Evolutionary conservation across 148 eudicot genomes (phyloP).

Genomic region (Rhododendron simsii): DNA sequence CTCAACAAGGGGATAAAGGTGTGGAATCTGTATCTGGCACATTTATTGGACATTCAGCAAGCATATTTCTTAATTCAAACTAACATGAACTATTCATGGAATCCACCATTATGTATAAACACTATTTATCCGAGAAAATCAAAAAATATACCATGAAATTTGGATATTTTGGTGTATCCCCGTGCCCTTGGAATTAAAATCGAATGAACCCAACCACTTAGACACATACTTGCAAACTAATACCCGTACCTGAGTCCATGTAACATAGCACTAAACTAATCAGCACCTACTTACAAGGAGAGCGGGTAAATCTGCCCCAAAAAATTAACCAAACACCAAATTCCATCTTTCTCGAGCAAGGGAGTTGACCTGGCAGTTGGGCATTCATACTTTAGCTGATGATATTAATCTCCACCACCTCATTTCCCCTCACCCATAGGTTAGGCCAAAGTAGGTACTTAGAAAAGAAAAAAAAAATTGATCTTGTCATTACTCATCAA

Average conservation of each 20-base stretch:
- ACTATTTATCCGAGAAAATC: not conserved
- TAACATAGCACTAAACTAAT: not conserved
- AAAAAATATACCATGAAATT: not conserved
- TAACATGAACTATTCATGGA: not conserved
- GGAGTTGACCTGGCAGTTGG: not conserved
- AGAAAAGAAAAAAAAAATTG: not conserved
- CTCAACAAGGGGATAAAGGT: not conserved
- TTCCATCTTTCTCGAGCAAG: not conserved
- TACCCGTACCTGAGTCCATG: not conserved
- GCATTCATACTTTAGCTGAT: not conserved
- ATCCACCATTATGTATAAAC: not conserved
- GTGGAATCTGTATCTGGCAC: not conserved
- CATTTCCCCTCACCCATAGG: not conserved
- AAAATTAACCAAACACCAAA: not conserved
- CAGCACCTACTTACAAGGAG: not conserved
- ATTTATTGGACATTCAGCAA: not conserved
- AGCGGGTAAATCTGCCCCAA: not conserved
- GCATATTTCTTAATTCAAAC: not conserved
- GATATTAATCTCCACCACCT: not conserved
- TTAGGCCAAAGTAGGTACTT: not conserved
- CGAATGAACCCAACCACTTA: not conserved
- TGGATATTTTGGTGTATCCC: not conserved
- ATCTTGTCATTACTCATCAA: not conserved
- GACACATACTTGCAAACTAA: not conserved
- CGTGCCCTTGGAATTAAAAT: not conserved